phyloP scores from a whole-genome alignment of 1,284 basidiomycete genomes.

The Irpex sp. region DNA sequence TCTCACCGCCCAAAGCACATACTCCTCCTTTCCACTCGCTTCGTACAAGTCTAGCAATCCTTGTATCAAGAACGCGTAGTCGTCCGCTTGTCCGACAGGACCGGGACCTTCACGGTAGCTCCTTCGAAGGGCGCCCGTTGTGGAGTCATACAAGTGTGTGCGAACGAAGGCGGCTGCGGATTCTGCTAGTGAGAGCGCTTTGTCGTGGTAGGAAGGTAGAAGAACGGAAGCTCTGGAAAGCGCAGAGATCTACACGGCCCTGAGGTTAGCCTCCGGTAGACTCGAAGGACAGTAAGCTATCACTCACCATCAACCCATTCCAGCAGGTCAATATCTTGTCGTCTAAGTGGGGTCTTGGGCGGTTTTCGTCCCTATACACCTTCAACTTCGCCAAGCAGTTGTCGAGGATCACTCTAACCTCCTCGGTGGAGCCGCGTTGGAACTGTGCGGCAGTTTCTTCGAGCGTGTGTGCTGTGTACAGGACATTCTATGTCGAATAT shows the following conservation, averaged over 20 bases:
- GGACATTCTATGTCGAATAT: constrained; percentile 19
- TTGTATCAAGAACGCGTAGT: constrained; percentile 30
- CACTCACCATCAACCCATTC: constrained; percentile 41
- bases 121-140: constrained; percentile 19
- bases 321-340: constrained; percentile 44
- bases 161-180: constrained; percentile 19
- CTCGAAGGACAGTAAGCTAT: no score
- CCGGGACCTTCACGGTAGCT: constrained; percentile 26
- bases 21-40: constrained; percentile 32
- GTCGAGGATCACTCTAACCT: constrained; percentile 22
- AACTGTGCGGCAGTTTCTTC: constrained; percentile 23
- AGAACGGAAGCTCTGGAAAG: constrained; percentile 22
- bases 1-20: constrained; percentile 31
- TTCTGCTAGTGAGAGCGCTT: constrained; percentile 20
- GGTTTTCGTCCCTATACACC: constrained; percentile 30
- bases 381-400: constrained; percentile 24
- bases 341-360: constrained; percentile 39
- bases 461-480: constrained; percentile 21
- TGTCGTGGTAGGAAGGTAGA: constrained; percentile 9
- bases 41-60: constrained; percentile 35
- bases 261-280: no score
- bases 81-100: constrained; percentile 24
- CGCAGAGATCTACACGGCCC: constrained; percentile 22
- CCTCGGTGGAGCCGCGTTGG: constrained; percentile 14
- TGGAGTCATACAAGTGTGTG: constrained; percentile 18